These are phyloP conservation scores for Blastobotrys malaysiensis DNA, from an alignment of 1,139 yeast genomes.

Conservation along the genomic window DNA sequence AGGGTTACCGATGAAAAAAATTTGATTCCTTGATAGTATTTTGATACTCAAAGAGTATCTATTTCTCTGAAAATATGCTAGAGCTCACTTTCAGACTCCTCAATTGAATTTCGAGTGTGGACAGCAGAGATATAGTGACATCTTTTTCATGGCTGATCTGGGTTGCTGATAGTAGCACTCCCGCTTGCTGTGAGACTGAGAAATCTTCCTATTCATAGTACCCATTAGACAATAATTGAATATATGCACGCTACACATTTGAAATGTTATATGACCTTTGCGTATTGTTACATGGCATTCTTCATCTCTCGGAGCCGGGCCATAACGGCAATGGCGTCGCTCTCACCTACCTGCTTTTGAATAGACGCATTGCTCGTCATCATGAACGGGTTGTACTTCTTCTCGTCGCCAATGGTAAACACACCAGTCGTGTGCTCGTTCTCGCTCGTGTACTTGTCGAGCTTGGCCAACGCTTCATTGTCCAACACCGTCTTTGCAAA, in stretches of 20 bases:
- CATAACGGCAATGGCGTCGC: conserved; percentile 53
- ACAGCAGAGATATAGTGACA: conserved; percentile 56
- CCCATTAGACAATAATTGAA: neutral
- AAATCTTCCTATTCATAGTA: neutral
- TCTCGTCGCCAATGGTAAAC: conserved; percentile 82
- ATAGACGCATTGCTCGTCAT: conserved; percentile 57
- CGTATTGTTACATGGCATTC: conserved; percentile 49
- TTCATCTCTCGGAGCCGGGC: conserved; percentile 62
- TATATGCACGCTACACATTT: too few species aligned
- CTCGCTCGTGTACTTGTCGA: conserved; percentile 46
- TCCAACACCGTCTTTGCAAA: conserved; percentile 65
- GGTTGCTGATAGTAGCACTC: conserved; percentile 1
- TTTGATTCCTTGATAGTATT: neutral
- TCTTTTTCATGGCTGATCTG: neutral
- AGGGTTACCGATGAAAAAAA: neutral
- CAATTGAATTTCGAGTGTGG: conserved; percentile 49
- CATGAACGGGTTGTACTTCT: conserved; percentile 84
- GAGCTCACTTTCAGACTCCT: conserved; percentile 47
- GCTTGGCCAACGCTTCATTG: conserved; percentile 47
- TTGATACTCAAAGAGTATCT: neutral
- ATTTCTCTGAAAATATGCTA: conserved; percentile 46
- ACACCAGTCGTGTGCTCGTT: conserved; percentile 77
- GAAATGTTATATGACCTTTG: too few species aligned
- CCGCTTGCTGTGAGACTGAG: conserved; percentile 1
- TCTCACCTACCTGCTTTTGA: conserved; percentile 42